Evolutionary conservation across 2,329 filamentous ascomycete species (phyloP).

Genomic region (Cercospora zeina): DNA sequence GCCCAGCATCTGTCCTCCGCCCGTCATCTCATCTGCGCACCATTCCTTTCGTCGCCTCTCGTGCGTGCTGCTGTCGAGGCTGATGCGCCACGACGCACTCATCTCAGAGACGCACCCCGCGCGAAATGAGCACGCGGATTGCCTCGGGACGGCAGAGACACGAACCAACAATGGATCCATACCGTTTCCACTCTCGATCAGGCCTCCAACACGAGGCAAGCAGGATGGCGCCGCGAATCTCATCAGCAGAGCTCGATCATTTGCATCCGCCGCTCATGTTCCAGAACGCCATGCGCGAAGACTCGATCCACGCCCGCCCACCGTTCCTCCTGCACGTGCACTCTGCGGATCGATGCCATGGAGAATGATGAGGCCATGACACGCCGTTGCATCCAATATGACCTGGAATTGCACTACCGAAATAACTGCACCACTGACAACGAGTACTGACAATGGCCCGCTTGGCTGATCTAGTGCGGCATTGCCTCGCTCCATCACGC

Average conservation of each 20-base stretch:
- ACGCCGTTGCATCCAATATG: not conserved
- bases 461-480: not conserved
- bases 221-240: not conserved
- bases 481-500: not conserved
- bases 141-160: not conserved
- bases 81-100: not conserved
- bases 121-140: not conserved
- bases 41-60: too few relatives aligned
- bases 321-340: not conserved
- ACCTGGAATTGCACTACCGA: not conserved
- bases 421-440: not conserved
- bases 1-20: not conserved
- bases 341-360: not conserved
- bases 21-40: not conserved
- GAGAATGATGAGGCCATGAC: not conserved
- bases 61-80: not conserved
- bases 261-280: not conserved
- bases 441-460: too few relatives aligned
- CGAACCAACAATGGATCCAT: not conserved
- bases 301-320: not conserved
- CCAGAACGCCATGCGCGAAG: not conserved
- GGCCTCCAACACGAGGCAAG: not conserved
- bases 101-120: not conserved
- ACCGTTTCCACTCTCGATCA: constrained; percentile 1
- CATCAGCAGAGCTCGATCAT: not conserved